These are phyloP conservation scores for Sarocladiaceae sp. DNA, from an alignment of 2,329 filamentous ascomycete genomes.

Conservation along the genomic window DNA sequence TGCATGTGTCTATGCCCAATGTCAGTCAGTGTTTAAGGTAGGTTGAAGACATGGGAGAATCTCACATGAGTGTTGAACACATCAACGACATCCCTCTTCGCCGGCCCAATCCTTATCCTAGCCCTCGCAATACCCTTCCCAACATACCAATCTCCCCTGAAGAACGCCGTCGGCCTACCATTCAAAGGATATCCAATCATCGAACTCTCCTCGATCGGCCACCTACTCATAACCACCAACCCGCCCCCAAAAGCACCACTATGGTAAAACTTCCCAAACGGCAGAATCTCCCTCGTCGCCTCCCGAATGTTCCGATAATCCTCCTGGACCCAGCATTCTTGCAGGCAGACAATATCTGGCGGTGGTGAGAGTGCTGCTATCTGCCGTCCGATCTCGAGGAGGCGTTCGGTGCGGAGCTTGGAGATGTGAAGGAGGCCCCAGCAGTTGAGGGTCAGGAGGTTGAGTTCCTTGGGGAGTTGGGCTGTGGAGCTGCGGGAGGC, in stretches of 20 bases:
- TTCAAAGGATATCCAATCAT: slow-evolving; percentile 90
- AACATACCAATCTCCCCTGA: slow-evolving; percentile 92
- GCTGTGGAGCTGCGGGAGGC: slow-evolving; percentile 7
- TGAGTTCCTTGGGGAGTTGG: slow-evolving; percentile 55
- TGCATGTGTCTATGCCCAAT: slow-evolving; percentile 59
- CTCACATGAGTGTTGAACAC: slow-evolving; percentile 88
- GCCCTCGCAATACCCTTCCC: slow-evolving; percentile 91
- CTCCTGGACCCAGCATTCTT: slow-evolving; percentile 89
- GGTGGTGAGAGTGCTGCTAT: slow-evolving; percentile 60
- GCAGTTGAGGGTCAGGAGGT: slow-evolving; percentile 88
- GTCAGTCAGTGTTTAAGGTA: neutral
- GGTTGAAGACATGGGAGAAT: slow-evolving; percentile 7
- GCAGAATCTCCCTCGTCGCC: slow-evolving; percentile 69
- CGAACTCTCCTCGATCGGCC: slow-evolving; percentile 85
- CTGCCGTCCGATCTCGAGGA: slow-evolving; percentile 81
- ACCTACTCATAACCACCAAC: slow-evolving; percentile 82
- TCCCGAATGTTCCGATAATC: slow-evolving; percentile 78
- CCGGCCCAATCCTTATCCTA: slow-evolving; percentile 66
- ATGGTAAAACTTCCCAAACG: slow-evolving; percentile 90
- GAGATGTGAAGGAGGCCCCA: slow-evolving; percentile 92
- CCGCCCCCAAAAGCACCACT: slow-evolving; percentile 87
- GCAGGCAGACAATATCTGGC: slow-evolving; percentile 85
- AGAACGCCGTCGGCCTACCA: slow-evolving; percentile 89
- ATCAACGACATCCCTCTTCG: slow-evolving; percentile 65
- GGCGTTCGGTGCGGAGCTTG: slow-evolving; percentile 69